These are phyloP conservation scores for Acmispon strigosus DNA, from an alignment of 306 rosid genomes.

Conservation along the genomic window DNA sequence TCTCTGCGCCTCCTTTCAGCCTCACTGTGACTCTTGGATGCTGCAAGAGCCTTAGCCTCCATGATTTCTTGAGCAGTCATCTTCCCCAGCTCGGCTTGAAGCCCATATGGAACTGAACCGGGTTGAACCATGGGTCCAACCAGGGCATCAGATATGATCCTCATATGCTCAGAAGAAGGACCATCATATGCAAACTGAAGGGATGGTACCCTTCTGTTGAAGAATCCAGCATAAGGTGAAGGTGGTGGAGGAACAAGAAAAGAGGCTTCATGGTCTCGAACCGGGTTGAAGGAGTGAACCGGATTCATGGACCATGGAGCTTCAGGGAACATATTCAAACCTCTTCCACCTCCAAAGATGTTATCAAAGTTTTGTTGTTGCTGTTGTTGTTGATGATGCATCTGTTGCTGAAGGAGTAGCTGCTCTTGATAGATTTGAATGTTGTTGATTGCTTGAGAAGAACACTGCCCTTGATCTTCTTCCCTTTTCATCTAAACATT, in stretches of 20 bases:
- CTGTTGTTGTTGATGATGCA: conserved; percentile 36
- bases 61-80: conserved; percentile 87
- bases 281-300: conserved; percentile 28
- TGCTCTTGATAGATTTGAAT: conserved; percentile 61
- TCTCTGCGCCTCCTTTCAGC: conserved; percentile 93
- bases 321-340: conserved; percentile 39
- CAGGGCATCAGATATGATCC: conserved; percentile 62
- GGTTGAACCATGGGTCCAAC: conserved; percentile 60
- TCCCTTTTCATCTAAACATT: conserved; percentile 38
- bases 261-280: conserved; percentile 30
- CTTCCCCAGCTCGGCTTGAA: conserved; percentile 78
- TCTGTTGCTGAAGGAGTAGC: conserved; percentile 49
- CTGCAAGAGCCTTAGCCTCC: conserved; percentile 95
- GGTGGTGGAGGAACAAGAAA: conserved; percentile 46
- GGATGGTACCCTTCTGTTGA: conserved; percentile 59
- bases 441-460: conserved; percentile 46
- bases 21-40: conserved; percentile 86
- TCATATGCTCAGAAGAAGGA: conserved; percentile 57
- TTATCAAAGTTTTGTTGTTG: conserved; percentile 21
- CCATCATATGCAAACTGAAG: conserved; percentile 72
- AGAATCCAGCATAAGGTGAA: conserved; percentile 44
- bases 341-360: conserved; percentile 37
- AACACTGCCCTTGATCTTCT: conserved; percentile 62
- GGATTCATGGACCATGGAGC: conserved; percentile 56
- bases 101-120: conserved; percentile 63